Evolutionary conservation across 2,329 filamentous ascomycete species (phyloP), one percentile per base, ranked within the genome.

Genomic region (Ramichloridium luteum): DNA sequence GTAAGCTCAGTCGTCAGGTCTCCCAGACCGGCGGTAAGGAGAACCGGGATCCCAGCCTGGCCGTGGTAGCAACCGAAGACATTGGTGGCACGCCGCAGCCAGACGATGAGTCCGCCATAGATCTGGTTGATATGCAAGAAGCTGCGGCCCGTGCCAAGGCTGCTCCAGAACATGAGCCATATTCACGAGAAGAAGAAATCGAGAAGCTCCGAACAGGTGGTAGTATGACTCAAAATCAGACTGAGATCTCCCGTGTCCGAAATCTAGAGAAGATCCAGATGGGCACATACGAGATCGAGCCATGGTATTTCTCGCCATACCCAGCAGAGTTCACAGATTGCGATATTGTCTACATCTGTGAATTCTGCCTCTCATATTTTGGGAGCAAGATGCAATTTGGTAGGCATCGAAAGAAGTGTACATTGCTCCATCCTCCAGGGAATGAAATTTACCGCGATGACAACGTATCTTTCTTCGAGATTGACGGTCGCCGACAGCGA

Each of bases 231-330:
- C 92, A 98, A 54, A 96, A 96, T 44, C 90, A 93, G 35, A 85
- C 88, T 9, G 92, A 98, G 53, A 85, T 98, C 39, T 88, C 88
- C 14, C 80, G 92, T 32, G 93, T 98, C 34, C 79, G 90, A 50
- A 98, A 98, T 53, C 76, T 98, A 44, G 83, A 82, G 33, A 86
- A 80, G 45, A 78, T 98, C 3, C 88, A 96, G 54, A 96, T 98
- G 67, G 92, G 90, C 27, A 76, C 78, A 46, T 80, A 77, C 53
- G 84, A 94, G 49, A 73, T 98, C 26, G 92, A 93, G 54, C 90
- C 90, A 0, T 98, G 90, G 90, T 98, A 98, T 58, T 98, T 98
- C 62, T 93, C 85, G 4, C 90, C 90, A 0, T 98, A 98, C 49
- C 90, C 90, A 0, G 80, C 92, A 51, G 68, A 77, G 2, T 96